Evolutionary conservation across 31 red algal species (phyloP).

Genomic region (Asparagopsis taxiformis): DNA sequence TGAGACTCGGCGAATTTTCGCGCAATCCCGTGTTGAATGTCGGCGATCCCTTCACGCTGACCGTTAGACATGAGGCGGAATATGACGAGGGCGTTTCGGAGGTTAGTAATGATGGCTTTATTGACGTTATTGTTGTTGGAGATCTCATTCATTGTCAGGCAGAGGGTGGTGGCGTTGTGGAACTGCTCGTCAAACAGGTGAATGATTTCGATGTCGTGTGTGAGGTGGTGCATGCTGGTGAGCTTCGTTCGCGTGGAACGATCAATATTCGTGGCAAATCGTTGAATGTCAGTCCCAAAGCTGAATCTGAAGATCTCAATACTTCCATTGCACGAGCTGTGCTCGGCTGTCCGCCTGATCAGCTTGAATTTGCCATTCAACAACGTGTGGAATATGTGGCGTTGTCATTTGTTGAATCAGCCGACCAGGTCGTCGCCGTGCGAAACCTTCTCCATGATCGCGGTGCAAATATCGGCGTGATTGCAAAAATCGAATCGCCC

Average conservation of each 20-base stretch:
- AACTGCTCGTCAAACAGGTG: slow-evolving; percentile 69
- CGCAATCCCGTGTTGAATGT: slow-evolving; percentile 59
- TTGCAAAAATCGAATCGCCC: slow-evolving; percentile 95
- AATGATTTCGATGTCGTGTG: slow-evolving; percentile 69
- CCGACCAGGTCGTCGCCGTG: slow-evolving; percentile 77
- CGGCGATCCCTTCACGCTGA: slow-evolving; percentile 87
- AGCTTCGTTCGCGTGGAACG: slow-evolving; percentile 71
- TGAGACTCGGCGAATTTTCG: slow-evolving; percentile 89
- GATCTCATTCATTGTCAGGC: slow-evolving; percentile 85
- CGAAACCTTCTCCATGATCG: slow-evolving; percentile 53
- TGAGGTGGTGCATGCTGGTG: slow-evolving; percentile 72
- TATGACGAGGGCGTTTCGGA: slow-evolving; percentile 86
- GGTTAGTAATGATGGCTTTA: slow-evolving; percentile 94
- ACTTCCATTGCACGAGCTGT: slow-evolving; percentile 70
- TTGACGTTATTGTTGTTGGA: slow-evolving; percentile 72
- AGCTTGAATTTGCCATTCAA: slow-evolving; percentile 92
- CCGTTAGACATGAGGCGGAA: slow-evolving; percentile 86
- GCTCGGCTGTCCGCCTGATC: slow-evolving; percentile 80
- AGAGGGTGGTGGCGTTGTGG: slow-evolving; percentile 69
- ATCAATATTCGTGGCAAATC: slow-evolving; percentile 93
- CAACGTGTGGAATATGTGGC: slow-evolving; percentile 94
- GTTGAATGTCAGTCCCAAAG: slow-evolving; percentile 37
- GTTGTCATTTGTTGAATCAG: slow-evolving; percentile 93
- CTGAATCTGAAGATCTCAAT: slow-evolving; percentile 51
- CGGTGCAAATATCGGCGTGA: slow-evolving; percentile 75